A percentile compares a stretch with the other conserved stretches of the same genome.
These are phyloP conservation scores for Penicillium fimorum DNA, from an alignment of 495 filamentous ascomycete species.

Conservation along the genomic window DNA sequence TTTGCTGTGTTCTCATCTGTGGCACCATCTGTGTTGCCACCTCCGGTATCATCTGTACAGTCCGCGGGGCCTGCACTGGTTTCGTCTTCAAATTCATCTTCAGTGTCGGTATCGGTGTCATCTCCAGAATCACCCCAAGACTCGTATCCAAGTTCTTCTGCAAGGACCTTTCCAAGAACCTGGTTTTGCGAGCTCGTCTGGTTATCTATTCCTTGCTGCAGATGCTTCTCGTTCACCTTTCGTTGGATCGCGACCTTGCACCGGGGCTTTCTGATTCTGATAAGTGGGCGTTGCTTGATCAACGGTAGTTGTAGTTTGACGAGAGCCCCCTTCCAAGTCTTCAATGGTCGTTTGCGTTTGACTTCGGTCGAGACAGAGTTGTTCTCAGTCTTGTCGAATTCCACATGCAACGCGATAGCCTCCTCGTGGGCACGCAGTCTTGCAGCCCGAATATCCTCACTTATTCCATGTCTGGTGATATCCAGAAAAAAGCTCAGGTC, in stretches of 20 bases:
- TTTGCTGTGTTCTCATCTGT: neutral
- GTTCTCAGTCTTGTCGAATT: neutral
- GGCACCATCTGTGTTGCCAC: neutral
- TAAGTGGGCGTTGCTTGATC: neutral
- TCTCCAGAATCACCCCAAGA: neutral
- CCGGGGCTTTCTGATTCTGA: neutral
- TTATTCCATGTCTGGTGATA: constrained; percentile 1
- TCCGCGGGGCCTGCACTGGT: neutral
- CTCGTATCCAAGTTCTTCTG: neutral
- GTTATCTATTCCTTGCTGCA: neutral
- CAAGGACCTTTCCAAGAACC: neutral
- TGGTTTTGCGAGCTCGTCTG: neutral
- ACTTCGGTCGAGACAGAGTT: neutral
- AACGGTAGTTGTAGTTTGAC: neutral
- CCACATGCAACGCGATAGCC: neutral
- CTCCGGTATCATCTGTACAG: neutral
- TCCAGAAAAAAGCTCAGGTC: constrained; percentile 1
- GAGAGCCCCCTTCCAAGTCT: neutral
- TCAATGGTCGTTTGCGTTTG: neutral
- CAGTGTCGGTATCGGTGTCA: neutral
- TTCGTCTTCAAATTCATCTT: neutral
- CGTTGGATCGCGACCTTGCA: too few species aligned
- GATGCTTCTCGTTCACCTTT: neutral
- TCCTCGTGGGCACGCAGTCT: neutral
- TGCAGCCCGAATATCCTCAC: neutral